Conservation (phyloP, 768 basidiomycete genomes). For the Rhodotorula kratochvilovae region DNA sequence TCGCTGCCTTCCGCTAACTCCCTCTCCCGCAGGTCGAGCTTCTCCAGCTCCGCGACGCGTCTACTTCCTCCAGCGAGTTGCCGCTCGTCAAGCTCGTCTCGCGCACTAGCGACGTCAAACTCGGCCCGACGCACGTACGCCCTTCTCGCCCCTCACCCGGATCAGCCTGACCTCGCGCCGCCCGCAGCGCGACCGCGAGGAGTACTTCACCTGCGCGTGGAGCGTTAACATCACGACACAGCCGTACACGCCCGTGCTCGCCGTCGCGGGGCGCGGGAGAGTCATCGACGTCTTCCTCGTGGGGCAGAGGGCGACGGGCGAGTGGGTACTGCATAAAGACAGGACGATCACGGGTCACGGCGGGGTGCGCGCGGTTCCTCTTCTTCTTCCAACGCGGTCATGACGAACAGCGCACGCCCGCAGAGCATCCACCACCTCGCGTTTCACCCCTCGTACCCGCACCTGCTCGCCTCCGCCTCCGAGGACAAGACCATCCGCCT, state of each 20-base stretch:
- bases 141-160: too few relatives aligned
- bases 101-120: too few relatives aligned
- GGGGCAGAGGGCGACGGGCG: background rate
- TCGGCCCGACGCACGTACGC: background rate
- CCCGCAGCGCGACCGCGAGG: background rate
- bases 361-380: constrained; percentile 3
- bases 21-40: background rate
- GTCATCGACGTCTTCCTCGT: constrained; percentile 14
- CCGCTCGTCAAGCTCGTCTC: background rate
- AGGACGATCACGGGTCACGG: constrained; percentile 17
- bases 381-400: too few relatives aligned
- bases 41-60: background rate
- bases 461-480: constrained; percentile 14
- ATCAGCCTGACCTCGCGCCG: background rate
- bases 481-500: constrained; percentile 24
- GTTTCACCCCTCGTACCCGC: constrained; percentile 22
- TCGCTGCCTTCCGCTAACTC: background rate
- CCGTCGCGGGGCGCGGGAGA: constrained; percentile 6
- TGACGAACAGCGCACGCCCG: background rate
- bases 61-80: too few relatives aligned
- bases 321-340: background rate
- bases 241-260: constrained; percentile 24
- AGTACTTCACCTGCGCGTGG: constrained; percentile 17
- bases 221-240: constrained; percentile 16
- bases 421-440: constrained; percentile 7